phyloP scores from a whole-genome alignment of 2,329 filamentous ascomycete genomes.

The Claviceps spartinae region DNA sequence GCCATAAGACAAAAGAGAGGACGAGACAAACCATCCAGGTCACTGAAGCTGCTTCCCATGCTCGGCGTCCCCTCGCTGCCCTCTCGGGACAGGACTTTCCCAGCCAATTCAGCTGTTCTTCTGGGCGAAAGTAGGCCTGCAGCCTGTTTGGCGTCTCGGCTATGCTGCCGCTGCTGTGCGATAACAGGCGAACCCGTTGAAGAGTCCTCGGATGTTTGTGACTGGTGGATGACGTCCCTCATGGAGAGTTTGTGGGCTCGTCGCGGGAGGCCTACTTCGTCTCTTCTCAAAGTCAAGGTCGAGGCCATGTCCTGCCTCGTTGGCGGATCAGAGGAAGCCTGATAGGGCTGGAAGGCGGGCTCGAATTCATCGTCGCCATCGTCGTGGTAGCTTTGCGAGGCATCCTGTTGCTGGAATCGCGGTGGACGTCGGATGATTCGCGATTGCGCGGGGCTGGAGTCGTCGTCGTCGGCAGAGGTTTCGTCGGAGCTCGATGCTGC shows the following conservation, averaged over 20 bases:
- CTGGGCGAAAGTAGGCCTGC: constrained; percentile 42
- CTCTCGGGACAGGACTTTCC: constrained; percentile 44
- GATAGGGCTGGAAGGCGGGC: constrained; percentile 40
- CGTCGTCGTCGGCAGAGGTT: constrained; percentile 34
- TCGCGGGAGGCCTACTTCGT: constrained; percentile 21
- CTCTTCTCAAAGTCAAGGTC: constrained; percentile 39
- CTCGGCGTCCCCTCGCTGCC: constrained; percentile 63
- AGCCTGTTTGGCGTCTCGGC: constrained; percentile 19
- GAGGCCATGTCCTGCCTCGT: constrained; percentile 35
- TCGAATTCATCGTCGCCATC: constrained; percentile 45
- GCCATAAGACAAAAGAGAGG: neutral
- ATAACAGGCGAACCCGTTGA: constrained; percentile 34
- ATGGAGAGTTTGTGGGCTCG: constrained; percentile 17
- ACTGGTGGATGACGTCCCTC: constrained; percentile 28
- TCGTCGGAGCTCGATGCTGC: constrained; percentile 24
- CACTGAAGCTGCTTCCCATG: constrained; percentile 78
- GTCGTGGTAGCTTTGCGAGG: constrained; percentile 23
- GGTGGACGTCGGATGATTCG: constrained; percentile 47
- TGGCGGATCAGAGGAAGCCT: constrained; percentile 18
- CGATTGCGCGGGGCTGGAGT: constrained; percentile 41
- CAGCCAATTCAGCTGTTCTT: constrained; percentile 43
- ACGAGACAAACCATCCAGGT: constrained; percentile 52
- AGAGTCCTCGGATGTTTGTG: constrained; percentile 51
- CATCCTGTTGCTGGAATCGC: constrained; percentile 30
- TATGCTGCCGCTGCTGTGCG: constrained; percentile 16